Percentiles rank a stretch among this genome's conserved stretches.
Evolutionary conservation across 805 yeast species (phyloP).

Genomic region (Starmera dryadoides): DNA sequence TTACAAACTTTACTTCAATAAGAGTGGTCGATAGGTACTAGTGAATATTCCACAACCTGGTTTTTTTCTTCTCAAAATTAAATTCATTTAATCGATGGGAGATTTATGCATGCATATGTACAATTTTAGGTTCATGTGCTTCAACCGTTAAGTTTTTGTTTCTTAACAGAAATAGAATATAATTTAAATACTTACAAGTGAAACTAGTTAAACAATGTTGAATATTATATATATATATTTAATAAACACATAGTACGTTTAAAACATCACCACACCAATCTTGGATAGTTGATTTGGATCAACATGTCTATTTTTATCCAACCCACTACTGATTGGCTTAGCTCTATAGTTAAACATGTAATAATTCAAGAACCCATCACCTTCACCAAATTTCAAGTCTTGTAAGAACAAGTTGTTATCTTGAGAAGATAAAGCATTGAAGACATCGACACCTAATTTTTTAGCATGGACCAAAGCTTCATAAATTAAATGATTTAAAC

Average conservation of each 20-base stretch:
- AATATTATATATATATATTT: no score
- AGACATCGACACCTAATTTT: slow-evolving; percentile 69
- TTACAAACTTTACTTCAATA: no score
- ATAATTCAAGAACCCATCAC: slow-evolving; percentile 88
- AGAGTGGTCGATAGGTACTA: no score
- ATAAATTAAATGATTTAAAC: slow-evolving; percentile 54
- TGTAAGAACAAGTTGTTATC: slow-evolving; percentile 83
- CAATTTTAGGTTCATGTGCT: no score
- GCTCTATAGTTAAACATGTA: slow-evolving; percentile 88
- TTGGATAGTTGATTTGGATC: slow-evolving; percentile 60
- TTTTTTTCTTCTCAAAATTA: no score
- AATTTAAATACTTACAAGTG: no score
- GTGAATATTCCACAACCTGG: no score
- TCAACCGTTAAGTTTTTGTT: no score
- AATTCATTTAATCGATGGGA: no score
- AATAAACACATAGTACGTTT: slow-evolving; percentile 1
- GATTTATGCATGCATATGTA: no score
- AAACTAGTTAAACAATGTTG: no score
- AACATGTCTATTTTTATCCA: slow-evolving; percentile 47
- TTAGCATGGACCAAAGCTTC: slow-evolving; percentile 78
- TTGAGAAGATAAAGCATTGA: slow-evolving; percentile 87
- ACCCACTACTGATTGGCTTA: slow-evolving; percentile 76
- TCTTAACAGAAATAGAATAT: no score
- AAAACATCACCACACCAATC: slow-evolving; percentile 85
- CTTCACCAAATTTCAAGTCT: slow-evolving; percentile 81